These are phyloP conservation scores for Lophiotrema nucula DNA, from an alignment of 495 filamentous ascomycete species.

Conservation along the genomic window DNA sequence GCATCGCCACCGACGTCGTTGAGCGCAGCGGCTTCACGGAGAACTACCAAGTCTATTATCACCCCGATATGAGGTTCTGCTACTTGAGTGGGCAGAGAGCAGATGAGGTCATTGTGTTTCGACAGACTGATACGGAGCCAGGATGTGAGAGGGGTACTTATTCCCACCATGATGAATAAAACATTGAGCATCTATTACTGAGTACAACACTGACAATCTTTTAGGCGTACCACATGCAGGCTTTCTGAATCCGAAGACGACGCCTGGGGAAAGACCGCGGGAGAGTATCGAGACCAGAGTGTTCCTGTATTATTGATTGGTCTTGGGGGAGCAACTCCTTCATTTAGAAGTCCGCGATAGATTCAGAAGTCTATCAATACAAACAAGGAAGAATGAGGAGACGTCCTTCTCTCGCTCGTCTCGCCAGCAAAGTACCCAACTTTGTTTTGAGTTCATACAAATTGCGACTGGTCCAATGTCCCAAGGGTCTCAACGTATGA, in stretches of 20 bases:
- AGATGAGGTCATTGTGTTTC: conserved; percentile 1
- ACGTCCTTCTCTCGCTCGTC: too few species aligned
- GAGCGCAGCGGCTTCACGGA: neutral
- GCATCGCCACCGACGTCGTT: conserved; percentile 2
- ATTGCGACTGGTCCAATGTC: too few species aligned
- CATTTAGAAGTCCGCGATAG: too few species aligned
- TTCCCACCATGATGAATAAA: too few species aligned
- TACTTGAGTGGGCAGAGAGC: conserved; percentile 1
- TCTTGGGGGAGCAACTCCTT: too few species aligned
- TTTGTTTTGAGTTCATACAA: too few species aligned
- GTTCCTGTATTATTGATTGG: conserved; percentile 6
- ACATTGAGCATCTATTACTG: too few species aligned
- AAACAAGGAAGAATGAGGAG: too few species aligned
- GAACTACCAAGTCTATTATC: conserved; percentile 8
- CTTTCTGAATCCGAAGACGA: conserved; percentile 1
- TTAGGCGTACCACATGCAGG: conserved; percentile 2
- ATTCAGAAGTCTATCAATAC: too few species aligned
- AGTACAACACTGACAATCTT: neutral
- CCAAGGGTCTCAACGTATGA: too few species aligned
- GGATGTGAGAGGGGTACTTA: neutral
- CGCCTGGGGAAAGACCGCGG: neutral
- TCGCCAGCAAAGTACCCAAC: too few species aligned
- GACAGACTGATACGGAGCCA: conserved; percentile 8
- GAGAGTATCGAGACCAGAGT: conserved; percentile 5
- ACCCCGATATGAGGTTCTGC: neutral